Percentiles rank a stretch among this genome's conserved stretches.
Conservation (phyloP, 176 grass and related monocot species). For the Elaeis guineensis region DNA sequence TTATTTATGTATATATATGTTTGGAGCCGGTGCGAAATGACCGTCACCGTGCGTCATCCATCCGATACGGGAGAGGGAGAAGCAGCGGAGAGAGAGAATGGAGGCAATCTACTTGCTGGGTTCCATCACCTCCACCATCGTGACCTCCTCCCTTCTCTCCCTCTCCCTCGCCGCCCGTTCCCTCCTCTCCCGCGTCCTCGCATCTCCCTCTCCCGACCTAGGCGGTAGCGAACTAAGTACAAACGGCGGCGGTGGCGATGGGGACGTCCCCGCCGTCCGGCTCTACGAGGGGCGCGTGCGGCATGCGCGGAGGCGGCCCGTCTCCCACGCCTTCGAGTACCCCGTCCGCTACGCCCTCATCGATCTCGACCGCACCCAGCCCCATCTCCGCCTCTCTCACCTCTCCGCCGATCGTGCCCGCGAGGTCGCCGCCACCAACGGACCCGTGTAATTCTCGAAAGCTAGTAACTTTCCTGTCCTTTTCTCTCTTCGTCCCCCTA, state of each 20-base stretch:
- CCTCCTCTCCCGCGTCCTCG: conserved; percentile 22
- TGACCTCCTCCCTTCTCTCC: conserved; percentile 32
- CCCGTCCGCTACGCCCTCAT: conserved; percentile 65
- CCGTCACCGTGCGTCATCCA: no score
- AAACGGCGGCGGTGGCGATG: background rate
- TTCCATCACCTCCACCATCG: conserved; percentile 32
- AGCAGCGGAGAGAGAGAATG: conserved; percentile 25
- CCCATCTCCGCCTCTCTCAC: conserved; percentile 13
- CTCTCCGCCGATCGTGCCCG: conserved; percentile 64
- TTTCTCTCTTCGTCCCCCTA: background rate
- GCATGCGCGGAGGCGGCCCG: conserved; percentile 50
- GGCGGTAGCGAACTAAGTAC: background rate
- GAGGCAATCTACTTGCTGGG: conserved; percentile 47
- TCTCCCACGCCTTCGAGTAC: conserved; percentile 67
- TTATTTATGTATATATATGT: no score
- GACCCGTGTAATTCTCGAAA: conserved; percentile 42
- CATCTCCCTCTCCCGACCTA: background rate
- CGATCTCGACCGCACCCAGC: conserved; percentile 49
- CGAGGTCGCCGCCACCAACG: conserved; percentile 47
- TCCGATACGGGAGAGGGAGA: no score
- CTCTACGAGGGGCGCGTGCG: conserved; percentile 70
- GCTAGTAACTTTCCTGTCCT: background rate
- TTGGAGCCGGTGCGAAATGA: no score
- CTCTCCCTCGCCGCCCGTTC: conserved; percentile 27
- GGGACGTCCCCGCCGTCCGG: background rate